Base-by-base conservation (phyloP, 2,329 filamentous ascomycete genomes). In the Neocucurbitaria cava region DNA sequence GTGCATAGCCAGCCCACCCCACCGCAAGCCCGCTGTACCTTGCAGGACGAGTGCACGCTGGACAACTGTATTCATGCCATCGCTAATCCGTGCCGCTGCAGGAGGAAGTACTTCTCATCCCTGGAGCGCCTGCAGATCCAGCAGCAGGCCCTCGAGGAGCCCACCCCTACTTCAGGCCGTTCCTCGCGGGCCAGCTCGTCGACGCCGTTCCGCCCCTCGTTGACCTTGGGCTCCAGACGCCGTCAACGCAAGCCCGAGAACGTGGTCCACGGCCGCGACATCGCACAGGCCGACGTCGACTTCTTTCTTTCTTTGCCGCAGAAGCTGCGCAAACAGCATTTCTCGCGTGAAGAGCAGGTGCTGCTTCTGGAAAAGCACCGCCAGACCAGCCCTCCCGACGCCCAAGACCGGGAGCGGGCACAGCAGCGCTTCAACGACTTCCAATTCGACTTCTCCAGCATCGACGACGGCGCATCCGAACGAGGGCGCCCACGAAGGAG, bases 231-330 rank as follows among this genome's bases (percentile, higher is more conserved):
- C 46, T 59, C 64, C 30, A 45, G 55, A 44, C 68, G 62, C 64
- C 67, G 59, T 63, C 72, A 36, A 66, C 72, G 52, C 78, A 79
- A 61, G 64, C 65, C 53, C 60, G 49, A 74, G 20, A 73, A 65
- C 42, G 49, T 64, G 40, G 65, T 52, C 48, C 62, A 67, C 44
- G 59, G 70, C 54, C 71, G 60, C 69, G 66, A 61, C 66, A 75
- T 75, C 59, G 76, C 82, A 49, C 81, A 82, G 50, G 80, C 82
- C 26, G 86, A 90, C 64, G 84, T 84, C 49, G 81, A 85, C 59
- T 91, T 89, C 80, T 92, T 88, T 71, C 80, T 87, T 48, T 85
- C 82, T 20, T 80, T 92, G 38, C 89, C 91, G 18, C 85, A 89
- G 58, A 92, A 91, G 74, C 83, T 92, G 59, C 87, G 86, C 69